Evolutionary conservation across 257 asterid genomes (phyloP), one percentile per base, ranked within the genome.

Genomic region (Solanum phureja): DNA sequence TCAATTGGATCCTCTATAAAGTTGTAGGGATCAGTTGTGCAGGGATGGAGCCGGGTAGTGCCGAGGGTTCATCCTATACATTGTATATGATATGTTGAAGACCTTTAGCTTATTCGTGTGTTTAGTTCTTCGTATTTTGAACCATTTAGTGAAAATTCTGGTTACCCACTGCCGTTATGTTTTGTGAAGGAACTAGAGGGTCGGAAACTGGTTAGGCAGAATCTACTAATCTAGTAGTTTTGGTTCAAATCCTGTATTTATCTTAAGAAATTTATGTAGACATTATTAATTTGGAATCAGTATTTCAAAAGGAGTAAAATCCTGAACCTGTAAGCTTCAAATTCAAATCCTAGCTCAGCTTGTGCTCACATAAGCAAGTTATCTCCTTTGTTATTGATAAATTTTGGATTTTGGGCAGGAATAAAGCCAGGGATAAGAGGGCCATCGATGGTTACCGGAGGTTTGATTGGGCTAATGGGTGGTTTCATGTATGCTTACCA

Each of bases 401-500:
- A 4, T 7, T 64, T 21, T 2, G 75, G 21, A 19, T 37, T 19
- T 35, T 86, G 58, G 84, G 75, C 91, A 95, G 99, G 99, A 85
- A 94, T 94, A 33, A 95, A 93, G 93, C 98, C 99, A 27, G 98
- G 99, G 83, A 95, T 97, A 29, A 91, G 90, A 92, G 99, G 99
- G 37, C 99, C 98, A 10, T 97, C 98, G 42, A 97, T 97, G 99
- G 99, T 97, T 90, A 97, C 99, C 0, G 99, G 98, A 11, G 98
- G 98, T 83, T 84, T 97, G 90, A 97, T 97, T 35, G 99, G 99
- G n/a, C 84, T 91, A 60, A 64, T 95, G 96, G 99, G 99, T 86
- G 99, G 99, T 62, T 97, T 97, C 89, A 97, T 97, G 99, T 95
- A 95, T 88, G 98, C 99, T 1, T 95, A 95, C 88, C 99, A 97